phyloP scores from a whole-genome alignment of 176 grass and related monocot species.

The Hordeum vulgare region DNA sequence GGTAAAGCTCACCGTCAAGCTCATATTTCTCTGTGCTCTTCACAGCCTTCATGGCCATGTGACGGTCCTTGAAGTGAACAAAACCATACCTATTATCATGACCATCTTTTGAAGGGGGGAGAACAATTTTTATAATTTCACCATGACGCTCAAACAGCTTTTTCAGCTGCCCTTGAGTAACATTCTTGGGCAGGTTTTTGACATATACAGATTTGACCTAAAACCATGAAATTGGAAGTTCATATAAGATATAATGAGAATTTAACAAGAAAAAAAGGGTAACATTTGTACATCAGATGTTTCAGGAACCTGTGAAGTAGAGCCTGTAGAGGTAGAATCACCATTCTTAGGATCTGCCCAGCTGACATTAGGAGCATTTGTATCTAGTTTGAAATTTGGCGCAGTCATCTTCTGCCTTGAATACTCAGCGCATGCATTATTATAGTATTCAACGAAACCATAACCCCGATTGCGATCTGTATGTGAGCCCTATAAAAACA shows the following conservation, averaged over 20 bases:
- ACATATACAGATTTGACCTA: constrained; percentile 89
- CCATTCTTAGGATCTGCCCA: constrained; percentile 75
- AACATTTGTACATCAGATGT: not conserved
- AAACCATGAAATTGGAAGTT: constrained; percentile 8
- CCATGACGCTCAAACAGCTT: constrained; percentile 75
- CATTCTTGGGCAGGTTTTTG: constrained; percentile 87
- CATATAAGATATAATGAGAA: constrained; percentile 4
- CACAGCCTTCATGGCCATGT: constrained; percentile 75
- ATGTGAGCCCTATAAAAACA: constrained; percentile 39
- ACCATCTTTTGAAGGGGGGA: constrained; percentile 74
- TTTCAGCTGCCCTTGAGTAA: constrained; percentile 60
- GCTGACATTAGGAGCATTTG: constrained; percentile 70
- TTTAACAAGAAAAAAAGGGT: not conserved
- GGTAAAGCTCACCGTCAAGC: constrained; percentile 51
- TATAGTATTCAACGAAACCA: constrained; percentile 89
- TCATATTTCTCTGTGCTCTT: constrained; percentile 75
- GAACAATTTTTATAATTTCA: constrained; percentile 73
- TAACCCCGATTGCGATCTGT: constrained; percentile 62
- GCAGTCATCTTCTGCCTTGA: constrained; percentile 73
- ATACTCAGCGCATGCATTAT: constrained; percentile 89
- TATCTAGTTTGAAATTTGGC: constrained; percentile 77
- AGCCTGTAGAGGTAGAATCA: constrained; percentile 51
- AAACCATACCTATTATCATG: constrained; percentile 91
- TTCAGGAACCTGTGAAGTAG: constrained; percentile 56
- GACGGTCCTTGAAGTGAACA: constrained; percentile 80